phyloP scores from a whole-genome alignment of 2,329 filamentous ascomycete genomes.

The Endocalyx cinctus region DNA sequence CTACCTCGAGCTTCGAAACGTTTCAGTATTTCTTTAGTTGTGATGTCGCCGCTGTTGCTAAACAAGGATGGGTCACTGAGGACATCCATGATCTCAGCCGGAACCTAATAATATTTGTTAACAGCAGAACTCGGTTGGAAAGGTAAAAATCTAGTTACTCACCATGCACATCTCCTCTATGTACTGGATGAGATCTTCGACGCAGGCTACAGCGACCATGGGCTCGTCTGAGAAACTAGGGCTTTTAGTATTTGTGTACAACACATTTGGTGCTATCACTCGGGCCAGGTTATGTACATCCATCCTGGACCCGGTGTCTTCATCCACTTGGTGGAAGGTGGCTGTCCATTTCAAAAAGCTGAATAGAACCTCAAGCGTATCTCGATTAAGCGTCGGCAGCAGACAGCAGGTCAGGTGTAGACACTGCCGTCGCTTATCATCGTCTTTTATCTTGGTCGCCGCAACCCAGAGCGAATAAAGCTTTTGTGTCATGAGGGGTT shows the following conservation, averaged over 20 bases:
- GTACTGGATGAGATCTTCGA: constrained; percentile 83
- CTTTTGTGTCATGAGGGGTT: constrained; percentile 92
- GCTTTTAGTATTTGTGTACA: constrained; percentile 66
- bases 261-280: constrained; percentile 93
- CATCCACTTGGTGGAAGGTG: constrained; percentile 94
- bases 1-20: constrained; percentile 74
- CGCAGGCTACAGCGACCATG: constrained; percentile 88
- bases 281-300: constrained; percentile 96
- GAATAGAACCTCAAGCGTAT: constrained; percentile 92
- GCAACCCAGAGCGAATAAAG: constrained; percentile 86
- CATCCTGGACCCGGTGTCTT: constrained; percentile 98
- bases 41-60: constrained; percentile 78
- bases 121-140: neutral
- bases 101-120: constrained; percentile 65
- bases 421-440: constrained; percentile 76
- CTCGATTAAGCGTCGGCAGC: constrained; percentile 84
- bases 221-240: constrained; percentile 76
- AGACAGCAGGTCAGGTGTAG: constrained; percentile 90
- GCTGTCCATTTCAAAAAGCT: constrained; percentile 96
- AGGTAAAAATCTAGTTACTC: constrained; percentile 34
- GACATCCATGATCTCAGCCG: constrained; percentile 83
- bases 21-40: constrained; percentile 94
- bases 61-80: constrained; percentile 80
- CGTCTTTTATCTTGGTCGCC: constrained; percentile 80
- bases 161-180: constrained; percentile 98